Conservation (phyloP, 306 rosid species). For the Vigna radiata region DNA sequence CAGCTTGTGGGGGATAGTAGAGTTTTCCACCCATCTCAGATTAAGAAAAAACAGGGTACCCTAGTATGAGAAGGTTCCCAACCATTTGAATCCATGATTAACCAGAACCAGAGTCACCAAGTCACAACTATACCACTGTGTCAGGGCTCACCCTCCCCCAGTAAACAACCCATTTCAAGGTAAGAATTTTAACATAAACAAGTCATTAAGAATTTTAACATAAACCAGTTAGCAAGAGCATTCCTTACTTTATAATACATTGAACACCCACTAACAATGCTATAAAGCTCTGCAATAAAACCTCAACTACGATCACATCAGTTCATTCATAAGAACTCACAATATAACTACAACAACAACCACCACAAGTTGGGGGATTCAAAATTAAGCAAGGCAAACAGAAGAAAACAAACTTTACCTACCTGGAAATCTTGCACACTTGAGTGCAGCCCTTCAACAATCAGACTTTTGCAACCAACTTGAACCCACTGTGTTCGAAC, state of each 20-base stretch:
- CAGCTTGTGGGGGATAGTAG: neutral
- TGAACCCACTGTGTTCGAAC: too few relatives aligned
- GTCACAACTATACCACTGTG: too few relatives aligned
- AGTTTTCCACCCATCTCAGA: constrained; percentile 1
- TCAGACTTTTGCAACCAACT: too few relatives aligned
- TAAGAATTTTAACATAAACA: neutral
- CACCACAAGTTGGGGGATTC: neutral
- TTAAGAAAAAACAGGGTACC: too few relatives aligned
- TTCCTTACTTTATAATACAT: neutral
- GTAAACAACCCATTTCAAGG: neutral
- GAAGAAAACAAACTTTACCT: too few relatives aligned
- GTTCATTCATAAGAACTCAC: neutral
- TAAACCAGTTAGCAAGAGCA: neutral
- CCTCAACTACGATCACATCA: neutral
- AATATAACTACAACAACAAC: neutral
- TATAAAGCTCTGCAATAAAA: neutral
- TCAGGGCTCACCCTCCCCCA: too few relatives aligned
- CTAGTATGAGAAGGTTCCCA: too few relatives aligned
- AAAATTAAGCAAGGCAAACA: too few relatives aligned
- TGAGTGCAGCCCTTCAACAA: too few relatives aligned
- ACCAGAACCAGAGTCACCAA: too few relatives aligned
- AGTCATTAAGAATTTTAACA: constrained; percentile 6
- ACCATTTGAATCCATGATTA: too few relatives aligned
- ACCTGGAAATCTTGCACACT: too few relatives aligned
- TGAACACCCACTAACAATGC: neutral